Evolutionary conservation across 2,329 filamentous ascomycete species (phyloP), one percentile per base, ranked within the genome.

Genomic region (Didymella exigua): DNA sequence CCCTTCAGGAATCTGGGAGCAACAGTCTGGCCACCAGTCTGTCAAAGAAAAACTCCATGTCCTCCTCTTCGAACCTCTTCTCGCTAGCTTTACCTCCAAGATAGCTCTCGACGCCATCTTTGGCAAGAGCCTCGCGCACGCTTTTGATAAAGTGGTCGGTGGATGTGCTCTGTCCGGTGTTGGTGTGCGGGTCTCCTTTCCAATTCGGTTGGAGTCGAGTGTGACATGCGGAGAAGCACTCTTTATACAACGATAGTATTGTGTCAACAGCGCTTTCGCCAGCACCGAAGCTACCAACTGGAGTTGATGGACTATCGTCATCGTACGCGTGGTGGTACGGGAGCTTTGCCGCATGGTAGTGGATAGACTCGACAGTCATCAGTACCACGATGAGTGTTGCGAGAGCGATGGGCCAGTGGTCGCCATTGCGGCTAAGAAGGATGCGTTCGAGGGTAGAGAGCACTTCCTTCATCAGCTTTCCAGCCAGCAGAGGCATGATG

Each of bases 21-120:
- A 76, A 55, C 42, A 77, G 51, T 31, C 66, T 61, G 11, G 72
- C 74, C 3, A 74, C 68, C 30, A 76, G 47, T 23, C 75, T 59
- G 50, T 77, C 75, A 45, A 77, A 77, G 50, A 73, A 76, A 26
- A 63, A 71, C 2, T 60, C 65, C 70, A 76, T 75, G 11, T 73
- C 71, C 3, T 51, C 48, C 9, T 67, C 65, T 6, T 58, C 63
- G 10, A 47, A 24, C 30, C 65, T 61, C 36, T 59, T 59, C 31
- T 56, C 65, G 10, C 37, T 45, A 5, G 59, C 63, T 40, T 69
- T 69, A 16, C 40, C 49, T 6, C 44, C 38, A 5, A 75, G 49
- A 54, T 75, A 75, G 1, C 56, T 55, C 2, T 42, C 61, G 2
- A 46, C 40, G 29, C 47, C 54, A 3, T 65, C 66, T 26, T 21